Conservation (phyloP, 148 eudicot genomes). For the Rhododendron mucronatum region DNA sequence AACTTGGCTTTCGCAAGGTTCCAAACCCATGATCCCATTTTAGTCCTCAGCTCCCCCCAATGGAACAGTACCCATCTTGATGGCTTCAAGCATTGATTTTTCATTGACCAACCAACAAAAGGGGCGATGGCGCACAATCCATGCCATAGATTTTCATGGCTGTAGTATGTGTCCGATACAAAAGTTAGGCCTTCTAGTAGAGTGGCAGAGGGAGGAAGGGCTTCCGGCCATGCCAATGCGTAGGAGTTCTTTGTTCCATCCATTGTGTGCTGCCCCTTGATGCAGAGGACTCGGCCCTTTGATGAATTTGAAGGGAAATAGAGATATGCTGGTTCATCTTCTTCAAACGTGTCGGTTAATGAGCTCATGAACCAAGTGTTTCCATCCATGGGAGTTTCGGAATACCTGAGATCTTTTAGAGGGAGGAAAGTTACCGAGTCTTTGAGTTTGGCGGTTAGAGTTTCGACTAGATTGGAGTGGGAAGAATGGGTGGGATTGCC, state of each 20-base stretch:
- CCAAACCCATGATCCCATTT: slow-evolving; percentile 34
- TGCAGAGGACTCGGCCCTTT: slow-evolving; percentile 34
- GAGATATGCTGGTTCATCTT: slow-evolving; percentile 27
- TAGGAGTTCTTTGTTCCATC: slow-evolving; percentile 46
- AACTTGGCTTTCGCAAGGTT: slow-evolving; percentile 10
- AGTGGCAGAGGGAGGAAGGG: slow-evolving; percentile 33
- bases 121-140: slow-evolving; percentile 32
- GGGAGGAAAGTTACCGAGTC: slow-evolving; percentile 40
- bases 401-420: slow-evolving; percentile 33
- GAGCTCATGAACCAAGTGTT: slow-evolving; percentile 64
- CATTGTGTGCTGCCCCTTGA: slow-evolving; percentile 24
- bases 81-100: slow-evolving; percentile 22
- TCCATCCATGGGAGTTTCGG: slow-evolving; percentile 20
- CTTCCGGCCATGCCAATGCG: slow-evolving; percentile 41
- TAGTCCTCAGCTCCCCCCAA: slow-evolving; percentile 34
- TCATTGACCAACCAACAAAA: slow-evolving; percentile 37
- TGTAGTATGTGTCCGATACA: slow-evolving; percentile 27
- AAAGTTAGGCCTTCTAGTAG: slow-evolving; percentile 34
- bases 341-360: slow-evolving; percentile 23
- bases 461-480: neutral
- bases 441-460: slow-evolving; percentile 20
- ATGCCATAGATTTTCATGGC: slow-evolving; percentile 39
- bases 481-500: neutral
- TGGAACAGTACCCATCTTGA: slow-evolving; percentile 39
- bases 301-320: slow-evolving; percentile 36